Percentiles rank a stretch among this genome's conserved stretches.
These are phyloP conservation scores for Arachis monticola DNA, from an alignment of 331 rosid species.

Conservation along the genomic window DNA sequence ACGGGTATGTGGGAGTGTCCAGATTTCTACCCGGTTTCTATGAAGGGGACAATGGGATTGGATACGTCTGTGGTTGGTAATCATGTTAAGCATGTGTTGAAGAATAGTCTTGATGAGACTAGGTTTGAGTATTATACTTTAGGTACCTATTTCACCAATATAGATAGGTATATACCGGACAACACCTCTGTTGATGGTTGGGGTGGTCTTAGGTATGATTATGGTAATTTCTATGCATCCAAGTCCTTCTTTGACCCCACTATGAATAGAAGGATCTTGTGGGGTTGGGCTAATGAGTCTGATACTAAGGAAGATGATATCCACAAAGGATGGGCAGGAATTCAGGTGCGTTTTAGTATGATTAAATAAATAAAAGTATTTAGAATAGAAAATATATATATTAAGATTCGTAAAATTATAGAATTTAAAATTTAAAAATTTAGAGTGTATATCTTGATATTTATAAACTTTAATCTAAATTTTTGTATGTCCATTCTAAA, in stretches of 20 bases:
- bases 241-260: slow-evolving; percentile 77
- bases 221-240: slow-evolving; percentile 92
- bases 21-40: slow-evolving; percentile 69
- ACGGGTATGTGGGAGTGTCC: slow-evolving; percentile 99
- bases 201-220: slow-evolving; percentile 82
- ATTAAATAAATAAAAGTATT: no score
- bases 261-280: slow-evolving; percentile 65
- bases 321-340: slow-evolving; percentile 88
- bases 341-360: slow-evolving; percentile 58
- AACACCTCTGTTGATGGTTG: slow-evolving; percentile 65
- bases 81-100: slow-evolving; percentile 64
- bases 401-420: no score
- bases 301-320: slow-evolving; percentile 45
- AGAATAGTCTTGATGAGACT: slow-evolving; percentile 79
- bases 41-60: slow-evolving; percentile 45
- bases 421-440: no score
- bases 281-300: slow-evolving; percentile 99
- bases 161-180: slow-evolving; percentile 63
- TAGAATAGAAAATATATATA: no score
- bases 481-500: no score
- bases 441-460: no score
- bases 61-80: slow-evolving; percentile 49
- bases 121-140: slow-evolving; percentile 80
- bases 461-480: no score
- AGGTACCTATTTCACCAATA: slow-evolving; percentile 47